Conservation (phyloP, 257 asterid species). For the Solanum corneliomulleri region DNA sequence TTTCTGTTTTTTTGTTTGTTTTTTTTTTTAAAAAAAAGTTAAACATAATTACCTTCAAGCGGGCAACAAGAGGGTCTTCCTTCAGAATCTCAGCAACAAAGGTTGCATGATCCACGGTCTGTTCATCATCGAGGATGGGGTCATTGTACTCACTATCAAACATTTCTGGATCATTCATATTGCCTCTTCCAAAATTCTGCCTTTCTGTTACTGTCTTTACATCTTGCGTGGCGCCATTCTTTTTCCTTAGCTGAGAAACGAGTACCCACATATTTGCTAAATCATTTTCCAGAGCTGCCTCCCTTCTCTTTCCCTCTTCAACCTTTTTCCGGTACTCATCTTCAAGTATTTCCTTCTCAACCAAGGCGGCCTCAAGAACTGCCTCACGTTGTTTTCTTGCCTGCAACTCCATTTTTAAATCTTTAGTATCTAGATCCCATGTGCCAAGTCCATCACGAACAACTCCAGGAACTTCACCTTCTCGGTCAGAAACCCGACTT, state of each 20-base stretch:
- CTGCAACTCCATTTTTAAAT: slow-evolving; percentile 74
- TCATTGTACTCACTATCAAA: slow-evolving; percentile 29
- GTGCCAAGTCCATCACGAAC: slow-evolving; percentile 55
- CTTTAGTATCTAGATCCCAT: slow-evolving; percentile 72
- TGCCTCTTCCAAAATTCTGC: slow-evolving; percentile 21
- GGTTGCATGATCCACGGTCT: slow-evolving; percentile 16
- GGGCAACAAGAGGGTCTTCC: slow-evolving; percentile 86
- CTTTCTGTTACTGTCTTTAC: slow-evolving; percentile 16
- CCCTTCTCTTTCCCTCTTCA: slow-evolving; percentile 85
- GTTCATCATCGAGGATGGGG: slow-evolving; percentile 21
- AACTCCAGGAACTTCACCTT: slow-evolving; percentile 41
- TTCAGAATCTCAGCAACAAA: slow-evolving; percentile 29
- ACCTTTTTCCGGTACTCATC: slow-evolving; percentile 67
- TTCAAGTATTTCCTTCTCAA: slow-evolving; percentile 74
- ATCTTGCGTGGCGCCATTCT: slow-evolving; percentile 33
- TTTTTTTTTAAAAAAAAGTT: neutral
- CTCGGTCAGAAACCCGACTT: slow-evolving; percentile 46
- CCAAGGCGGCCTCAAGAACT: slow-evolving; percentile 76
- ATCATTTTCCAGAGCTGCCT: slow-evolving; percentile 84
- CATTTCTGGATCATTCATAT: slow-evolving; percentile 22
- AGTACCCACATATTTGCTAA: slow-evolving; percentile 99
- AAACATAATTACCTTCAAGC: slow-evolving; percentile 46
- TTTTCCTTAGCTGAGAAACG: slow-evolving; percentile 88
- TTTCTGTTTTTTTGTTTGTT: no score
- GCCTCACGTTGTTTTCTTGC: slow-evolving; percentile 85